Evolutionary conservation across 2,329 filamentous ascomycete genomes (phyloP).

Genomic region (Trichoderma sp.): DNA sequence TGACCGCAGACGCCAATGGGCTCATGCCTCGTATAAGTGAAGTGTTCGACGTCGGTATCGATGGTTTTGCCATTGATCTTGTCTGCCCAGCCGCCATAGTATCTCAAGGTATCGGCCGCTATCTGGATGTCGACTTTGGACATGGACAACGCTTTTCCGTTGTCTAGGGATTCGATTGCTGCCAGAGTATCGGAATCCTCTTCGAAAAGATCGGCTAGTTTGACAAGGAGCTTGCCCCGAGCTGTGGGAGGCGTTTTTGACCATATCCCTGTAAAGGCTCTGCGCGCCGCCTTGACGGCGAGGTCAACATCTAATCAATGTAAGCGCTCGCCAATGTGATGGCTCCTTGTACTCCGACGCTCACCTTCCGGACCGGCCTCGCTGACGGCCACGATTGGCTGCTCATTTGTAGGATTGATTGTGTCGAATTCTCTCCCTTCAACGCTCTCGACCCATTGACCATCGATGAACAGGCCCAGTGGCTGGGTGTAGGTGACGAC

Average conservation of each 20-base stretch:
- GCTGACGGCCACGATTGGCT: not conserved
- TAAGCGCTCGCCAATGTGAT: not conserved
- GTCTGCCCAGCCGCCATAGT: conserved; percentile 73
- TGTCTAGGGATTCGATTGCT: conserved; percentile 77
- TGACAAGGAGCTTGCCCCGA: conserved; percentile 67
- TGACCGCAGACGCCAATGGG: conserved; percentile 67
- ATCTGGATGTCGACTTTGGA: conserved; percentile 69
- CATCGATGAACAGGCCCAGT: conserved; percentile 27
- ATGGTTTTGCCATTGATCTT: conserved; percentile 81
- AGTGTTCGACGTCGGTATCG: conserved; percentile 69
- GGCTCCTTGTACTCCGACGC: not conserved
- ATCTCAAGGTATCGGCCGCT: conserved; percentile 69
- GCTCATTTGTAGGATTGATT: conserved; percentile 9
- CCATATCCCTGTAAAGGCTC: conserved; percentile 73
- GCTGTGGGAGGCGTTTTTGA: conserved; percentile 64
- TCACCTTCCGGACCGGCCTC: not conserved
- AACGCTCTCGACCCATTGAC: conserved; percentile 15
- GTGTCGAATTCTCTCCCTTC: conserved; percentile 4
- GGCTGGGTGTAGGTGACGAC: conserved; percentile 5
- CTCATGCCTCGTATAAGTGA: conserved; percentile 76
- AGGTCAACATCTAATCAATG: conserved; percentile 59
- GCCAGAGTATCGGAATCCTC: conserved; percentile 71
- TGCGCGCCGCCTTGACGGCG: conserved; percentile 76
- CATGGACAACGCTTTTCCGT: conserved; percentile 72
- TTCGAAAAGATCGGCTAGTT: conserved; percentile 75